Percentiles rank a stretch among this genome's conserved stretches.
Conservation (phyloP, 2,329 filamentous ascomycete genomes). For the Fusarium illudens region DNA sequence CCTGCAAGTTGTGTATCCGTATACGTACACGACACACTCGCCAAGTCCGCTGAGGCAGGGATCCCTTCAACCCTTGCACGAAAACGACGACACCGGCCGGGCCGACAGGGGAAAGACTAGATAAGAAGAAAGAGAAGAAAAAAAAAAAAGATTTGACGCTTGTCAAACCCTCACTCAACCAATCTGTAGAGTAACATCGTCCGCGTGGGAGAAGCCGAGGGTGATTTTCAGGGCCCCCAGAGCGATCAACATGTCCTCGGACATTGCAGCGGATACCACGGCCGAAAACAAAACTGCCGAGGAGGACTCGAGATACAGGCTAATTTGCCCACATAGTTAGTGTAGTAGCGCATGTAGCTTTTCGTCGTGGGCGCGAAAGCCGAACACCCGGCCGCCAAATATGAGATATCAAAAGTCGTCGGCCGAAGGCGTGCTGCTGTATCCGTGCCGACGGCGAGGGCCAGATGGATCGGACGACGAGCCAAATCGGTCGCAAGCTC, state of each 20-base stretch:
- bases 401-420: constrained; percentile 5
- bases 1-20: background rate
- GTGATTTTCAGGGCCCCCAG: constrained; percentile 1
- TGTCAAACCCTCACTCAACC: constrained; percentile 11
- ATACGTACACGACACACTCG: background rate
- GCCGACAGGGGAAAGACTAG: constrained; percentile 15
- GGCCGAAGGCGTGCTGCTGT: constrained; percentile 27
- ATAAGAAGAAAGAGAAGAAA: constrained; percentile 22
- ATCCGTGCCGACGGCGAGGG: constrained; percentile 7
- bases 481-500: constrained; percentile 17
- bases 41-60: background rate
- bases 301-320: constrained; percentile 1
- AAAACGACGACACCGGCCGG: constrained; percentile 6
- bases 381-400: constrained; percentile 4
- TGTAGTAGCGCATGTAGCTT: background rate
- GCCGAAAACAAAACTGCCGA: constrained; percentile 21
- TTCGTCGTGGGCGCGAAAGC: background rate
- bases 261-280: constrained; percentile 13
- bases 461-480: constrained; percentile 17
- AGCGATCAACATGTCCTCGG: constrained; percentile 18
- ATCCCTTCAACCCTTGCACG: background rate
- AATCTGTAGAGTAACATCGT: constrained; percentile 28
- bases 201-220: constrained; percentile 9
- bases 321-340: background rate
- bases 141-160: constrained; percentile 15